These are phyloP conservation scores for Cadophora gregata DNA, from an alignment of 2,329 filamentous ascomycete genomes.

Conservation along the genomic window DNA sequence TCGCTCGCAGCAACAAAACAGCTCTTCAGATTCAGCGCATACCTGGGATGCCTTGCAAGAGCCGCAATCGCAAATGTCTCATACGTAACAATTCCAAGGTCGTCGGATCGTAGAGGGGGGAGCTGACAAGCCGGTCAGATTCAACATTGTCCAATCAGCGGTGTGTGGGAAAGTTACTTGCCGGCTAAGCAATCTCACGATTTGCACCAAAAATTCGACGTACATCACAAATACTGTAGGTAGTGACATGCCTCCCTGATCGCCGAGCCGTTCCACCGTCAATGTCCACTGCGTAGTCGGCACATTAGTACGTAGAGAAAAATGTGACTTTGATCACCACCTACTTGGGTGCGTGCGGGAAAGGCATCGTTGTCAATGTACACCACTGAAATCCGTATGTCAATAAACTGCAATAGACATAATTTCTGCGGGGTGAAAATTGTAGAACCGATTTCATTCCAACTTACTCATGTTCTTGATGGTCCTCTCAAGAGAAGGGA, in stretches of 20 bases:
- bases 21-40: constrained; percentile 28
- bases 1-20: constrained; percentile 9
- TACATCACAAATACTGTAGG: constrained; percentile 61
- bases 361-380: constrained; percentile 58
- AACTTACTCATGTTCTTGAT: constrained; percentile 56
- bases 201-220: constrained; percentile 57
- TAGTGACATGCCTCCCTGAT: constrained; percentile 57
- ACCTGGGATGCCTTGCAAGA: constrained; percentile 56
- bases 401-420: background rate
- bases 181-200: constrained; percentile 59
- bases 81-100: constrained; percentile 55
- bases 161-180: constrained; percentile 41
- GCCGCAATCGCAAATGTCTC: constrained; percentile 58
- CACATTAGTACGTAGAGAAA: background rate
- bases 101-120: constrained; percentile 61
- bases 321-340: background rate
- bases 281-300: constrained; percentile 56
- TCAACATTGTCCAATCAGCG: constrained; percentile 30
- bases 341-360: constrained; percentile 43
- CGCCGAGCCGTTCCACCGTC: constrained; percentile 62
- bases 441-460: background rate
- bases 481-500: constrained; percentile 60
- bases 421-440: background rate
- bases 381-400: constrained; percentile 23
- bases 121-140: constrained; percentile 44